Conservation (phyloP, 2,329 filamentous ascomycete genomes). For the Delphinella strobiligena region DNA sequence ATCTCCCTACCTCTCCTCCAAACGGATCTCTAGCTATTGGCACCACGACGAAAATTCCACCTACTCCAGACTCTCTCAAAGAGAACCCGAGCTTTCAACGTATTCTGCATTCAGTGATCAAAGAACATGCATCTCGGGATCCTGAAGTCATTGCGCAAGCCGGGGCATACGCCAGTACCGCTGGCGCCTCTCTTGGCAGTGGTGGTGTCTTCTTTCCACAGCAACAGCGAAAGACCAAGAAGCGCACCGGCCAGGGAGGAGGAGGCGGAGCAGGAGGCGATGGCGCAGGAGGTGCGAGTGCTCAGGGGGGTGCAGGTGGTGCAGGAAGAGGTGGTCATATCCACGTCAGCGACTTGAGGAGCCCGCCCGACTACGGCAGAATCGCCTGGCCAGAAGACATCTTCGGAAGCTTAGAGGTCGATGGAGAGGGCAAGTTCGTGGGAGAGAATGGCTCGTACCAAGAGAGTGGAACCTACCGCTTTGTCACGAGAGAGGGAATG, state of each 20-base stretch:
- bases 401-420: slow-evolving; percentile 52
- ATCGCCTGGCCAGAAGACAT: slow-evolving; percentile 57
- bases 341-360: slow-evolving; percentile 48
- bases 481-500: slow-evolving; percentile 49
- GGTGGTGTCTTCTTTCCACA: slow-evolving; percentile 36
- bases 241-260: slow-evolving; percentile 15
- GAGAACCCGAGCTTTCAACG: slow-evolving; percentile 45
- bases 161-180: slow-evolving; percentile 46
- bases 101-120: slow-evolving; percentile 44
- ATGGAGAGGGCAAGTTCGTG: slow-evolving; percentile 44
- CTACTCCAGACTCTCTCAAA: slow-evolving; percentile 42
- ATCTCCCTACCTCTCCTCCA: slow-evolving; percentile 43
- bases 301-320: slow-evolving; percentile 46
- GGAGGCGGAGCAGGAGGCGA: slow-evolving; percentile 32
- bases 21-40: slow-evolving; percentile 43
- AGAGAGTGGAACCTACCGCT: slow-evolving; percentile 48
- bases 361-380: slow-evolving; percentile 51
- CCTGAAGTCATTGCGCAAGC: slow-evolving; percentile 47
- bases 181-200: slow-evolving; percentile 41
- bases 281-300: slow-evolving; percentile 43
- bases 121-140: slow-evolving; percentile 42
- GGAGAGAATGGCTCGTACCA: slow-evolving; percentile 47
- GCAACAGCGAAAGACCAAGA: slow-evolving; percentile 17
- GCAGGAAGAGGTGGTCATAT: slow-evolving; percentile 49
- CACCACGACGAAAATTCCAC: slow-evolving; percentile 41